Base-by-base conservation (phyloP, 345 rosid genomes). In the Acer saccharum region DNA sequence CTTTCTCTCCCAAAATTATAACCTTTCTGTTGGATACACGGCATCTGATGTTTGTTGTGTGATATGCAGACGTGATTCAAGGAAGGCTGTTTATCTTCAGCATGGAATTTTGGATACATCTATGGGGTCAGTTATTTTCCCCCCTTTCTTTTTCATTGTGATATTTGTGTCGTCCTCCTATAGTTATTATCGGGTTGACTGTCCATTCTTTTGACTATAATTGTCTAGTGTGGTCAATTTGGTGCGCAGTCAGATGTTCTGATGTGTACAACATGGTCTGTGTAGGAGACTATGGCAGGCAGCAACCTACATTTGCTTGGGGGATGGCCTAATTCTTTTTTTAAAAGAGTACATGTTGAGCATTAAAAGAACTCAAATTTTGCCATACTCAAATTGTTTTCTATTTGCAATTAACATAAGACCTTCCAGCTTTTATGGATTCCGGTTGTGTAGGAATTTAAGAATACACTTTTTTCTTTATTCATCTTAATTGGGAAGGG, bases 21-120 rank as follows among this genome's bases (percentile, higher is more conserved):
- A 58, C 69, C 17, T 27, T 35, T 83, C 50, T 77, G 63, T 76
- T 74, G 35, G 46, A 65, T 58, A 35, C 57, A 13, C 81, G 69
- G 61, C 77, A 69, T 66, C 77, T 88, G 81, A 82, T 83, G 64
- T 68, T 12, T 73, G 14, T 58, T 11, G 72, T 75, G 71, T 74
- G n/a, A 46, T 76, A 68, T 84, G 78, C 89, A 96, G 98, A 79
- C 97, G 95, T 44, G 97, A 94, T 83, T 93, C 99, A 12, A 86
- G 88, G 79, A 96, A 92, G 82, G 97, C 90, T 79, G 95, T 96
- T 73, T 96, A 84, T 81, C 85, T 94, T 71, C 99, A 94, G 83
- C 99, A 96, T 82, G 99, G 99, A 35, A 68, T 96, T 72, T 81
- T 94, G 83, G 98, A 96, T 90, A 88, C 99, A 65, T 94, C 99